Evolutionary conservation across 148 eudicot genomes (phyloP).

Genomic region (Vaccinium corymbosum): DNA sequence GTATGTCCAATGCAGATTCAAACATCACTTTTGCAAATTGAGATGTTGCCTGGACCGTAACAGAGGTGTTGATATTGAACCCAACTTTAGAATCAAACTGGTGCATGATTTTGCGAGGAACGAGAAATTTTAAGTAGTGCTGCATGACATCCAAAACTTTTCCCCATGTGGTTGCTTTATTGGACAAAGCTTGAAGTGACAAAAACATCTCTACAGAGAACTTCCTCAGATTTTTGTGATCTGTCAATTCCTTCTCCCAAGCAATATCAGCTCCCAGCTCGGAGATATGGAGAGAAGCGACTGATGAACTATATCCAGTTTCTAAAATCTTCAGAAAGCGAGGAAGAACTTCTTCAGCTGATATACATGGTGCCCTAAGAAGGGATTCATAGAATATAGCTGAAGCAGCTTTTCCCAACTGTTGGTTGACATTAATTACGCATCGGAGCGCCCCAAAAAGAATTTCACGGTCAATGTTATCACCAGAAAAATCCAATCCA

Average conservation of each 20-base stretch:
- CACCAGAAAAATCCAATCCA: constrained; percentile 41
- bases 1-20: constrained; percentile 75
- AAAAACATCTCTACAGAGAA: constrained; percentile 69
- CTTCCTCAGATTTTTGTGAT: constrained; percentile 69
- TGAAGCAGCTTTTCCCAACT: constrained; percentile 69
- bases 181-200: constrained; percentile 56
- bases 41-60: constrained; percentile 71
- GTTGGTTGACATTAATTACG: constrained; percentile 48
- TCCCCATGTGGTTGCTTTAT: constrained; percentile 65
- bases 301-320: constrained; percentile 55
- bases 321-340: constrained; percentile 68
- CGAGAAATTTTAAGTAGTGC: constrained; percentile 66
- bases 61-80: constrained; percentile 43
- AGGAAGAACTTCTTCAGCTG: constrained; percentile 67
- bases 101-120: constrained; percentile 60
- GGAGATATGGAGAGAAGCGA: constrained; percentile 43
- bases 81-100: constrained; percentile 40
- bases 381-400: constrained; percentile 73
- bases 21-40: constrained; percentile 87
- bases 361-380: constrained; percentile 43
- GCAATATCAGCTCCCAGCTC: constrained; percentile 72
- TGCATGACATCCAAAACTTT: constrained; percentile 70
- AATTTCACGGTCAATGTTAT: constrained; percentile 51
- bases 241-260: constrained; percentile 63
- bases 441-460: constrained; percentile 72